Evolutionary conservation across 306 rosid species (phyloP).

Genomic region (Quercus ilex): DNA sequence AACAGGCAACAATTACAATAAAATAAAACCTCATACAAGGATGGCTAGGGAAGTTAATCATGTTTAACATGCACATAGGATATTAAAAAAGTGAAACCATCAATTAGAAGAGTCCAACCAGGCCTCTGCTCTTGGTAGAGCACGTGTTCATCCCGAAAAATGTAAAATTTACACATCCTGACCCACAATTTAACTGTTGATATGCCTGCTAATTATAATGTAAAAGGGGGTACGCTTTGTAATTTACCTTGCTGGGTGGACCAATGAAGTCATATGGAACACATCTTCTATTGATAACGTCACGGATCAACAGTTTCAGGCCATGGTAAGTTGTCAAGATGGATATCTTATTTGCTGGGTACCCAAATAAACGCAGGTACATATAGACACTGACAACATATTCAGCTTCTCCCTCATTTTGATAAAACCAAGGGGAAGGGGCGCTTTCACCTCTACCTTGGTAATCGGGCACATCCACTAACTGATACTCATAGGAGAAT

Average conservation of each 20-base stretch:
- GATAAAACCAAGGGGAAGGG: slow-evolving; percentile 99
- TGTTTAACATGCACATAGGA: too few species aligned
- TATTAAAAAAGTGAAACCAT: too few species aligned
- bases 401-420: slow-evolving; percentile 96
- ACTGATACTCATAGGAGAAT: slow-evolving; percentile 90
- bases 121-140: too few species aligned
- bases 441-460: slow-evolving; percentile 87
- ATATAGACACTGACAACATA: slow-evolving; percentile 91
- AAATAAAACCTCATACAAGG: background rate
- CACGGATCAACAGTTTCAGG: slow-evolving; percentile 95
- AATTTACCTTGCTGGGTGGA: slow-evolving; percentile 84
- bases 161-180: background rate
- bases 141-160: background rate
- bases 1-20: background rate
- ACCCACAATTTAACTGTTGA: background rate
- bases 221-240: background rate
- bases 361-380: slow-evolving; percentile 90
- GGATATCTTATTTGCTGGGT: slow-evolving; percentile 93
- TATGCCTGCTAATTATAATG: background rate
- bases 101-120: too few species aligned
- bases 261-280: slow-evolving; percentile 91
- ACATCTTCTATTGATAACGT: slow-evolving; percentile 87
- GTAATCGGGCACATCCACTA: slow-evolving; percentile 94
- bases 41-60: too few species aligned
- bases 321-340: slow-evolving; percentile 99